Evolutionary conservation across 768 basidiomycete genomes (phyloP), one percentile per base, ranked within the genome.

Genomic region (Hericium rajendrae): DNA sequence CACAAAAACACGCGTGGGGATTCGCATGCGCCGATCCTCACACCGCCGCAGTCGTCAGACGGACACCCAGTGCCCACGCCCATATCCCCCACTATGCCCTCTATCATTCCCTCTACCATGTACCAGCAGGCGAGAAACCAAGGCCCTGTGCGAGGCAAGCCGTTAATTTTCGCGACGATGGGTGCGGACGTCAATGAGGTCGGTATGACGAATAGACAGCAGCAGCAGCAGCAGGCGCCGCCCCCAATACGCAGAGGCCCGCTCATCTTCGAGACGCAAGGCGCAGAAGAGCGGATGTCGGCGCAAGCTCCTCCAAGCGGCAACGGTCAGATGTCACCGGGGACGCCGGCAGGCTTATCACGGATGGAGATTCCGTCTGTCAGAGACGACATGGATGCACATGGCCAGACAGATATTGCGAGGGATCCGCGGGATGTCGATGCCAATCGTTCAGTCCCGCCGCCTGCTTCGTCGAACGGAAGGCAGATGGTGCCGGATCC

Each of bases 121-220:
- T 20, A 12, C 16, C 48, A 49, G 22, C 24, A 50, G 20, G 18
- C 15, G 49, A 9, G 28, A 24, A 15, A 22, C 18, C 49, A 50
- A 20, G 28, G 62, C 59, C 60, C 66, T 3, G 48, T 69, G 5
- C 73, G 72, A 56, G 79, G 78, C 18, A 81, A 79, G 20, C 84
- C 85, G 1, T 73, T 82, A 22, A 87, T 88, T 37, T 87, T 87
- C 56, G 68, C 82, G 6, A 81, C 83, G 3, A 81, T 79, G 68
- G 52, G 54, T 8, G 37, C 57, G n/a, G 62, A 59, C n/a, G n/a
- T 54, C 9, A 53, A 49, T 26, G 58, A 60, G 8, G 37, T 60
- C 38, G 62, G 56, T 24, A 51, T 57, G 4, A 49, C 22, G 48
- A 32, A 37, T 15, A 16, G 15, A 12, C 40, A 41, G 18, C 43